phyloP scores from a whole-genome alignment of 1,284 basidiomycete species.

The Grifola frondosa region DNA sequence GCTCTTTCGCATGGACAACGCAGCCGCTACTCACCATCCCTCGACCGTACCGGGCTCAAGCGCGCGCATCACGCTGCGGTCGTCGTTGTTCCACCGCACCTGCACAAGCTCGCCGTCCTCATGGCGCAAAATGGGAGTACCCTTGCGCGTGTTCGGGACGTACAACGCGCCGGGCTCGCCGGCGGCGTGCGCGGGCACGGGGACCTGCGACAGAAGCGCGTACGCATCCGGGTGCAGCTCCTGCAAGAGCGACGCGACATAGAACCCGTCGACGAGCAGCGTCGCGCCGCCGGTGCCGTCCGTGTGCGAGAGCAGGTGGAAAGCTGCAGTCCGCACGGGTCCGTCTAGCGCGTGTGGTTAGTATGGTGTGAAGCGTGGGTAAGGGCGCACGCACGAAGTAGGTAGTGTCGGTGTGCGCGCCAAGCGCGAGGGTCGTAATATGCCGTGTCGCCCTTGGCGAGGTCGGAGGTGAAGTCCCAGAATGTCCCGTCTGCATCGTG shows the following conservation, averaged over 20 bases:
- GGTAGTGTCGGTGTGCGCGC: constrained; percentile 94
- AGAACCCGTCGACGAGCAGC: constrained; percentile 93
- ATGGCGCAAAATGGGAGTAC: constrained; percentile 74
- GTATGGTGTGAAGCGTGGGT: not conserved
- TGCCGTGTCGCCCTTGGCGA: constrained; percentile 87
- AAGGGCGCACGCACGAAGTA: constrained; percentile 71
- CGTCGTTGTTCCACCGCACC: constrained; percentile 95
- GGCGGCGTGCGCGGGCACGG: constrained; percentile 85
- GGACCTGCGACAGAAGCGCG: constrained; percentile 65
- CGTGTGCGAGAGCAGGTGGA: constrained; percentile 89
- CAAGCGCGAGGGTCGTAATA: constrained; percentile 89
- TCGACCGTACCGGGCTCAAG: constrained; percentile 62
- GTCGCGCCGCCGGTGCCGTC: constrained; percentile 84
- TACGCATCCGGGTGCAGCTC: constrained; percentile 77
- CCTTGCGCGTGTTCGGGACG: constrained; percentile 54
- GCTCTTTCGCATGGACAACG: no score
- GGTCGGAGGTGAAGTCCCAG: constrained; percentile 96
- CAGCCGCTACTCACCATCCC: constrained; percentile 54
- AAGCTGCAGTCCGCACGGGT: constrained; percentile 94
- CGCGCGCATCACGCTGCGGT: constrained; percentile 77
- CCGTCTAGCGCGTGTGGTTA: constrained; percentile 55
- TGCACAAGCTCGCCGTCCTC: constrained; percentile 72
- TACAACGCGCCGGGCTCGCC: constrained; percentile 72
- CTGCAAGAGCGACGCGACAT: constrained; percentile 80
- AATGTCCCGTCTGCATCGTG: constrained; percentile 75